Evolutionary conservation across 768 basidiomycete species (phyloP), one percentile per base, ranked within the genome.

Genomic region (Phaeotremella fagi): DNA sequence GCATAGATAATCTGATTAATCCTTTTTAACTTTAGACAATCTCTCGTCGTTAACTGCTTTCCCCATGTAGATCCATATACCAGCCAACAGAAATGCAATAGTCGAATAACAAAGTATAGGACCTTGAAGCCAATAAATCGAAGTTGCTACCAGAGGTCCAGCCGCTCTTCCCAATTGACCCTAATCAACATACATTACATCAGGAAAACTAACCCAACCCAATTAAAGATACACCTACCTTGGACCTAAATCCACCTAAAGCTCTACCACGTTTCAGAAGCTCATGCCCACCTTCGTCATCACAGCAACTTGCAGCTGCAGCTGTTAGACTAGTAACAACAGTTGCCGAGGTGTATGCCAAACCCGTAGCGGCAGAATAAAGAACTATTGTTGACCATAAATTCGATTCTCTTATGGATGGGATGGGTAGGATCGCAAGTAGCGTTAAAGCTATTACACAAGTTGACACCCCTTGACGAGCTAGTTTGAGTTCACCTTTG

Each of bases 311-410:
- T 14, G 90, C 91, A 9, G 92, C 94, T 58, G 85, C 83, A 23
- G 91, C 85, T 31, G 90, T 99, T 60, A 99, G 78, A 7, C 88
- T 83, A 68, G 87, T 97, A 57, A 99, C 94, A 45, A 95, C 92
- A 1, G 90, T 95, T 3, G 94, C 92, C 56, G 85, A 87, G 3
- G 94, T 95, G 77, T 90, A 95, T 3, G 90, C 90, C 76, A 97
- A 80, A 65, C 85, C 87, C 3, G 86, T 79, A 0, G 89, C 87
- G 4, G 88, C 85, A n/a, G 75, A 79, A 55, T 76, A 78, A 15
- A 78, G 64, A 1, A 73, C 42, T 42, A 31, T 35, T 14, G 52
- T 50, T 3, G 49, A 47, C 27, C 44, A 28, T 66, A 82, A 83
- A 75, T 31, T 15, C 76, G 79, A 61, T 82, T 77, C 11, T 81